phyloP scores from a whole-genome alignment of 1,139 yeast genomes.

The Magnusiomyces tetraspermus region DNA sequence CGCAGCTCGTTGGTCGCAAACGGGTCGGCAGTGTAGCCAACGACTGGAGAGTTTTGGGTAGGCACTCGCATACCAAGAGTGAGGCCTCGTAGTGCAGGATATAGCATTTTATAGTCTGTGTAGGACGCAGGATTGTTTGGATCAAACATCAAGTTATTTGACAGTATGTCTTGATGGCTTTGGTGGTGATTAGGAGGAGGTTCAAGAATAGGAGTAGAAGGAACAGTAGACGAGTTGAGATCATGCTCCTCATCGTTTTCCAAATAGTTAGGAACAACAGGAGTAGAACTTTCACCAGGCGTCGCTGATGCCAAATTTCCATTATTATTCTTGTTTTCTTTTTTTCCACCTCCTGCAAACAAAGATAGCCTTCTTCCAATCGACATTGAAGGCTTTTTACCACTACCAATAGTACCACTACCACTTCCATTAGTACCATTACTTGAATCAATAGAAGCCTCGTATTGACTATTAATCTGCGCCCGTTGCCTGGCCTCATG shows the following conservation, averaged over 20 bases:
- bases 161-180: neutral
- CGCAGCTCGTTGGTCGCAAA: constrained; percentile 63
- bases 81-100: constrained; percentile 28
- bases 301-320: too few relatives aligned
- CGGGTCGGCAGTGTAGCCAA: constrained; percentile 42
- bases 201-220: too few relatives aligned
- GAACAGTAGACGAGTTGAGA: too few relatives aligned
- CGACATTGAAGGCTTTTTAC: too few relatives aligned
- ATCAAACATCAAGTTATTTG: constrained; percentile 4
- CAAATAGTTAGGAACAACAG: too few relatives aligned
- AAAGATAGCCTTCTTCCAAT: neutral
- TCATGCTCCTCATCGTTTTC: too few relatives aligned
- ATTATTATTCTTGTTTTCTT: neutral
- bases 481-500: neutral
- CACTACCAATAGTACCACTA: too few relatives aligned
- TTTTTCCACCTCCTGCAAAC: neutral
- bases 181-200: neutral
- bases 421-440: too few relatives aligned
- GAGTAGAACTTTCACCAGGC: too few relatives aligned
- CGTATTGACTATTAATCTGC: too few relatives aligned
- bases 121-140: constrained; percentile 4
- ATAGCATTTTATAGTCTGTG: constrained; percentile 6
- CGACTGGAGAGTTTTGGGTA: constrained; percentile 36
- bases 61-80: constrained; percentile 29
- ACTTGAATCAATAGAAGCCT: too few relatives aligned